Evolutionary conservation across 1,139 yeast species (phyloP).

Genomic region (Pichia sp.): DNA sequence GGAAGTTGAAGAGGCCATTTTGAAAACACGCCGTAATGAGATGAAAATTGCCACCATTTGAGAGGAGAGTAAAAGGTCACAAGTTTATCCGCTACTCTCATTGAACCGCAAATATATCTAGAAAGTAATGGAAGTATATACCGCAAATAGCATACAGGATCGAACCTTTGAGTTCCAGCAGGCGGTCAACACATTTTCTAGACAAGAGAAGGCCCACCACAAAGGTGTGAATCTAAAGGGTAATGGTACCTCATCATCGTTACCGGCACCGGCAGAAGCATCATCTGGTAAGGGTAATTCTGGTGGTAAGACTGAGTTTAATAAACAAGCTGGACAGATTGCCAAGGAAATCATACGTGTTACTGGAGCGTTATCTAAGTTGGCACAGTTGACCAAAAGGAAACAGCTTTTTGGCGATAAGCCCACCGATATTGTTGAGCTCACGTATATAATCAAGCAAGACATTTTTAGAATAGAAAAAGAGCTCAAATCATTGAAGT

Average conservation of each 20-base stretch:
- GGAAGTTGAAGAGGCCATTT: not conserved
- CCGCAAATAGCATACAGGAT: conserved; percentile 49
- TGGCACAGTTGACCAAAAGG: conserved; percentile 76
- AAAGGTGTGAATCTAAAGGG: not conserved
- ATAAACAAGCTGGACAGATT: conserved; percentile 72
- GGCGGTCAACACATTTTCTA: conserved; percentile 68
- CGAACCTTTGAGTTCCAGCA: conserved; percentile 84
- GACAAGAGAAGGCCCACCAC: conserved; percentile 32
- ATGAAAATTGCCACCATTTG: too few relatives aligned
- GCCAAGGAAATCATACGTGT: conserved; percentile 88
- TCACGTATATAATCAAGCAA: conserved; percentile 89
- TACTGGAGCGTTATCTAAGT: conserved; percentile 75
- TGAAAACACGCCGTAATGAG: not conserved
- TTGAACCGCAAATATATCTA: too few relatives aligned
- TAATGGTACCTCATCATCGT: not conserved
- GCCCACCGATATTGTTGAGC: conserved; percentile 89
- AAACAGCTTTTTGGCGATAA: conserved; percentile 94
- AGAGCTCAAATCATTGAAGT: conserved; percentile 62
- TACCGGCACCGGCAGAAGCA: not conserved
- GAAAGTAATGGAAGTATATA: conserved; percentile 22
- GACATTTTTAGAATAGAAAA: conserved; percentile 85
- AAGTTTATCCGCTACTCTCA: too few relatives aligned
- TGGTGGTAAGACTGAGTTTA: conserved; percentile 59
- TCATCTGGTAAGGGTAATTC: conserved; percentile 19
- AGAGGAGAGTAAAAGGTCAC: too few relatives aligned